Evolutionary conservation across 225 moss, liverwort and hornwort species (phyloP).

Genomic region (Polytrichum commune): DNA sequence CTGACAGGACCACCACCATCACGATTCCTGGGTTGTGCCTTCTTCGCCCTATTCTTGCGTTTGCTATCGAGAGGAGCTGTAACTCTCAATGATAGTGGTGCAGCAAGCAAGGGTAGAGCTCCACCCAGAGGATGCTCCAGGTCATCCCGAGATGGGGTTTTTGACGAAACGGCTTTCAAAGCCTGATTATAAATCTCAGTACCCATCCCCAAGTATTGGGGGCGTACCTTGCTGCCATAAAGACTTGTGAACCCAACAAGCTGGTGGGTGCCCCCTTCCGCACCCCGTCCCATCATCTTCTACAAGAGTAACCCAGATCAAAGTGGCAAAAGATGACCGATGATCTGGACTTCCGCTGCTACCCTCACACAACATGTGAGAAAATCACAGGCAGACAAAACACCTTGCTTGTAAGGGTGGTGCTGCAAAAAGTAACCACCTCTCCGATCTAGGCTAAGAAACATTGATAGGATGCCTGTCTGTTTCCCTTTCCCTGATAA

Average conservation of each 20-base stretch:
- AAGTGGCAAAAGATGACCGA: constrained; percentile 14
- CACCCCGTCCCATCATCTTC: constrained; percentile 77
- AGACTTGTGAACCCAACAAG: constrained; percentile 35
- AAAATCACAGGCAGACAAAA: not conserved
- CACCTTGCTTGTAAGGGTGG: not conserved
- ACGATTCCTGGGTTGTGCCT: constrained; percentile 54
- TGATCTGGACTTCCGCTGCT: constrained; percentile 23
- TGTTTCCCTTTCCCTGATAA: not conserved
- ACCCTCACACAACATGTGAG: constrained; percentile 39
- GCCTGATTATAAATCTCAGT: constrained; percentile 37
- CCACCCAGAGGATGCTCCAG: constrained; percentile 18
- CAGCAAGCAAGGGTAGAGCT: constrained; percentile 28
- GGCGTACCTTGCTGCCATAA: constrained; percentile 16
- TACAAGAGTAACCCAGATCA: constrained; percentile 36
- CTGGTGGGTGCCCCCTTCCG: constrained; percentile 54
- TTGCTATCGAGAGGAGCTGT: constrained; percentile 30
- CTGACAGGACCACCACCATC: constrained; percentile 40
- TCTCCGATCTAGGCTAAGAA: not conserved
- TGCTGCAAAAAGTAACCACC: not conserved
- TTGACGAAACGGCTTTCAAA: constrained; percentile 43
- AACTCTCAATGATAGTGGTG: constrained; percentile 35
- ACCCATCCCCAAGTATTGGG: constrained; percentile 10
- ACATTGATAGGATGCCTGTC: not conserved
- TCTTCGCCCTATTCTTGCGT: constrained; percentile 48
- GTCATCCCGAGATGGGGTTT: constrained; percentile 26